phyloP scores from a whole-genome alignment of 2,329 filamentous ascomycete genomes.

The Trichoderma pleuroti region DNA sequence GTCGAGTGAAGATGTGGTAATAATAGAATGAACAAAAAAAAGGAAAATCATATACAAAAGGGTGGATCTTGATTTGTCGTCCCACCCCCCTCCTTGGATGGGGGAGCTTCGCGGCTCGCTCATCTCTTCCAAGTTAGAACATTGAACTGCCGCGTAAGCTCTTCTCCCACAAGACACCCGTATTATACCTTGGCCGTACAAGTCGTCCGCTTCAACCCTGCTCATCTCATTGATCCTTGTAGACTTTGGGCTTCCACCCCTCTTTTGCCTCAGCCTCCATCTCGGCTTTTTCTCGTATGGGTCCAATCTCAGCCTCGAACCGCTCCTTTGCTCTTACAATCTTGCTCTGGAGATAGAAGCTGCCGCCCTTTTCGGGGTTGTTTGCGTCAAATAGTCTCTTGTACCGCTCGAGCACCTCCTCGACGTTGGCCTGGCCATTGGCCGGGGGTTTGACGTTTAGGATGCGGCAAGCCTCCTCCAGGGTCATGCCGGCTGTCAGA shows the following conservation, averaged over 20 bases:
- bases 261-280: conserved; percentile 75
- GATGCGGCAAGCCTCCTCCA: conserved; percentile 96
- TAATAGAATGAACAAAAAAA: conserved; percentile 23
- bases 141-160: not conserved
- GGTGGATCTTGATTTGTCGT: conserved; percentile 17
- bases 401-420: conserved; percentile 79
- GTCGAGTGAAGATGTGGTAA: conserved; percentile 52
- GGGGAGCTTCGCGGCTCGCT: not conserved
- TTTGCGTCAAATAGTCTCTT: conserved; percentile 94
- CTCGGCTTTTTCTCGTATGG: conserved; percentile 65
- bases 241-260: conserved; percentile 93
- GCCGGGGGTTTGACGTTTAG: conserved; percentile 86
- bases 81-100: not conserved
- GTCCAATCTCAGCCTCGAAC: conserved; percentile 80
- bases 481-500: conserved; percentile 70
- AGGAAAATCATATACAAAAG: conserved; percentile 26
- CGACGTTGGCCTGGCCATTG: conserved; percentile 70
- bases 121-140: not conserved
- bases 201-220: conserved; percentile 1
- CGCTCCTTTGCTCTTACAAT: conserved; percentile 85
- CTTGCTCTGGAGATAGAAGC: conserved; percentile 98
- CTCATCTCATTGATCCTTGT: conserved; percentile 65
- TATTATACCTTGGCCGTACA: conserved; percentile 8
- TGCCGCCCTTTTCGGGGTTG: conserved; percentile 91
- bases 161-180: not conserved